These are phyloP conservation scores for Sclerotinia sclerotiorum DNA, from an alignment of 2,329 filamentous ascomycete genomes.

Conservation along the genomic window DNA sequence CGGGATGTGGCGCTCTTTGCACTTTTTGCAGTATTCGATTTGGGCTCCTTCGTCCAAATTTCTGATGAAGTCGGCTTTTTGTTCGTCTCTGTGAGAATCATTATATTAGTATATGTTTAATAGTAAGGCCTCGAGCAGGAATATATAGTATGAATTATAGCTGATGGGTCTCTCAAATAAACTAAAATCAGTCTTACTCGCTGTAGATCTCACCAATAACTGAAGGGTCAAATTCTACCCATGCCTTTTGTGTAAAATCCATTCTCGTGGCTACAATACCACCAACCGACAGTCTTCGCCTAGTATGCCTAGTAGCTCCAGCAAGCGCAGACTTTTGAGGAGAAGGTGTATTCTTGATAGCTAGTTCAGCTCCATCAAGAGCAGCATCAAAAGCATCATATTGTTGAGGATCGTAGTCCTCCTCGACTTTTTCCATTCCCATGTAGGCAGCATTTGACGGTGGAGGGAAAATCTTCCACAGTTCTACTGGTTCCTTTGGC, in stretches of 20 bases:
- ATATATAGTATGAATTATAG: neutral
- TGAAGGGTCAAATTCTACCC: constrained; percentile 16
- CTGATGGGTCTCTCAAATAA: neutral
- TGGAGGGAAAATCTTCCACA: constrained; percentile 9
- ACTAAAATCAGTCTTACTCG: neutral
- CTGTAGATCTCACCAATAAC: constrained; percentile 19
- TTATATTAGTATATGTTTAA: neutral
- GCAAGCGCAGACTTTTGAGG: neutral
- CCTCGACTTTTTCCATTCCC: neutral
- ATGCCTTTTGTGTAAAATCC: constrained; percentile 18
- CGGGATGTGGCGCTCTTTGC: constrained; percentile 34
- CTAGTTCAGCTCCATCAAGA: constrained; percentile 21
- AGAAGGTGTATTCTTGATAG: constrained; percentile 1
- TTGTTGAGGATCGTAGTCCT: constrained; percentile 16
- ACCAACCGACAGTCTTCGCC: neutral
- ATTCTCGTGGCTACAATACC: constrained; percentile 18
- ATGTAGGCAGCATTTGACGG: constrained; percentile 10
- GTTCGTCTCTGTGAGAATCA: constrained; percentile 7
- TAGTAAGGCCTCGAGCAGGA: neutral
- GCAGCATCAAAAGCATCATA: constrained; percentile 12
- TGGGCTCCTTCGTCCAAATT: constrained; percentile 24
- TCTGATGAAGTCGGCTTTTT: constrained; percentile 22
- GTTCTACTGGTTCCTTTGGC: constrained; percentile 5
- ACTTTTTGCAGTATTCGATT: constrained; percentile 33
- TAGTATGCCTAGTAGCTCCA: neutral